Conservation (phyloP, 768 basidiomycete genomes). For the Piloderma croceum region DNA sequence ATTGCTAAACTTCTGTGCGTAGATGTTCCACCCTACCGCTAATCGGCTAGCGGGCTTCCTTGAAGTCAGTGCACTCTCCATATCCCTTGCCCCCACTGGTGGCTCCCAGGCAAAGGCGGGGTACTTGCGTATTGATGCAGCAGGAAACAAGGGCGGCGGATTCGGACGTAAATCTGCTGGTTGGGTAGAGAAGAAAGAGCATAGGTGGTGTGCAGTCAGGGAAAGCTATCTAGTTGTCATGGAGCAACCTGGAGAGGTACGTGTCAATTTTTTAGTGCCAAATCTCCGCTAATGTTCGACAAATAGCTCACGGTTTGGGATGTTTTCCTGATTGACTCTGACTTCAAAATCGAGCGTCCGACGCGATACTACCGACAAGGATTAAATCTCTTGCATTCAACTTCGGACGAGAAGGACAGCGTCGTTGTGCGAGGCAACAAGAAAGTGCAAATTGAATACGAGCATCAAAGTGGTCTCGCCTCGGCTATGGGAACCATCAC, state of each 20-base stretch:
- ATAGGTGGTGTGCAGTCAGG: constrained; percentile 86
- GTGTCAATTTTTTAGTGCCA: constrained; percentile 11
- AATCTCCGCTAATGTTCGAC: neutral
- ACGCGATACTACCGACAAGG: constrained; percentile 85
- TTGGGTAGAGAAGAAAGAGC: constrained; percentile 55
- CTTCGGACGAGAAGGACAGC: constrained; percentile 22
- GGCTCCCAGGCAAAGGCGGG: constrained; percentile 92
- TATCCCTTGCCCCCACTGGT: constrained; percentile 72
- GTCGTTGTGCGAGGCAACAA: constrained; percentile 14
- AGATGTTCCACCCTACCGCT: constrained; percentile 96
- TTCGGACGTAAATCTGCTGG: constrained; percentile 63
- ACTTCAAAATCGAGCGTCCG: constrained; percentile 89
- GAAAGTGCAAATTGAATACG: constrained; percentile 8
- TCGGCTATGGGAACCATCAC: constrained; percentile 47
- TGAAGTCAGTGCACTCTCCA: constrained; percentile 85
- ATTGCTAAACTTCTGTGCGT: neutral
- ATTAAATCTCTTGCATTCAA: constrained; percentile 55
- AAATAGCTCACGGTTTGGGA: constrained; percentile 82
- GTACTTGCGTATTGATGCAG: constrained; percentile 56
- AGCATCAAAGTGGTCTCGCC: constrained; percentile 4
- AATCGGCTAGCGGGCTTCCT: constrained; percentile 88
- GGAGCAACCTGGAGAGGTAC: constrained; percentile 81
- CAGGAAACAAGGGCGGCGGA: constrained; percentile 44
- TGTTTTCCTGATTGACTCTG: constrained; percentile 85
- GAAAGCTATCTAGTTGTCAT: constrained; percentile 88